Evolutionary conservation across 352 stramenopile genomes (phyloP).

Genomic region (Globisporangium acanthophoron): DNA sequence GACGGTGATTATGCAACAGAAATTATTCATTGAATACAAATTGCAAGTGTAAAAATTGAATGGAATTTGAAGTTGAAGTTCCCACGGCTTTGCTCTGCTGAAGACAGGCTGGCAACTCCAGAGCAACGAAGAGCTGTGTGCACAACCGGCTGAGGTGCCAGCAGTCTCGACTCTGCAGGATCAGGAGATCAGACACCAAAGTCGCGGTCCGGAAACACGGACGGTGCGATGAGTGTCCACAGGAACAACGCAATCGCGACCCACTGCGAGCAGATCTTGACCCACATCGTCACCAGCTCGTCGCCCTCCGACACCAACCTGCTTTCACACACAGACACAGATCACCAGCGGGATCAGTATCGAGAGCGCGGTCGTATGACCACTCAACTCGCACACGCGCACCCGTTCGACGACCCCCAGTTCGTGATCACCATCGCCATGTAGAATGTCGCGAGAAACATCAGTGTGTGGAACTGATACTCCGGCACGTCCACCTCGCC

Average conservation of each 20-base stretch:
- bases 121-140: too few relatives aligned
- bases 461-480: constrained; percentile 72
- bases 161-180: background rate
- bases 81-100: too few relatives aligned
- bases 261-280: constrained; percentile 93
- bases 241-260: constrained; percentile 86
- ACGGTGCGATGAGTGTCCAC: constrained; percentile 92
- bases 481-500: constrained; percentile 31
- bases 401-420: constrained; percentile 62
- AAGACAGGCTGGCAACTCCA: too few relatives aligned
- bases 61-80: too few relatives aligned
- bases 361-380: too few relatives aligned
- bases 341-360: background rate
- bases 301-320: constrained; percentile 27
- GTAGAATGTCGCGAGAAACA: constrained; percentile 72
- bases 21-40: background rate
- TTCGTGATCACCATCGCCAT: constrained; percentile 84
- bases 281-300: constrained; percentile 90
- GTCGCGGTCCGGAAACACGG: constrained; percentile 89
- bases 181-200: constrained; percentile 40
- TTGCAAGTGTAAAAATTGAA: too few relatives aligned
- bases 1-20: background rate
- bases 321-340: background rate
- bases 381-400: constrained; percentile 4
- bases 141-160: background rate